phyloP scores from a whole-genome alignment of 2,329 filamentous ascomycete genomes.

The Lachnellula arida region DNA sequence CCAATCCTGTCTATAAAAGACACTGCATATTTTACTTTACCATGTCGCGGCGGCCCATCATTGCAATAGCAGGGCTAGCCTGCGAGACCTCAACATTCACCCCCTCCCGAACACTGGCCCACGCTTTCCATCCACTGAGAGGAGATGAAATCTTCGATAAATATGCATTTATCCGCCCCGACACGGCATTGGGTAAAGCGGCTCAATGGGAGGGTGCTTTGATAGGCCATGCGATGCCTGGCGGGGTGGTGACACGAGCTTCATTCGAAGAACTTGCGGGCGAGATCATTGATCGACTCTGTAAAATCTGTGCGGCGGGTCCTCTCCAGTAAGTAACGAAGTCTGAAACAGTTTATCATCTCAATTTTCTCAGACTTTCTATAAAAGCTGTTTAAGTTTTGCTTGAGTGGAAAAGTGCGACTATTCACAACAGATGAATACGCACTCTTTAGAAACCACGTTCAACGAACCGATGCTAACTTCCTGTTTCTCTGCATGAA shows the following conservation, averaged over 20 bases:
- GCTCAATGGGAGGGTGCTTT: slow-evolving; percentile 47
- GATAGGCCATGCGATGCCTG: slow-evolving; percentile 47
- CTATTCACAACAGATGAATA: too few relatives aligned
- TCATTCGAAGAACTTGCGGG: slow-evolving; percentile 42
- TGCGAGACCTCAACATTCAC: slow-evolving; percentile 52
- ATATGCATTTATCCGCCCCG: slow-evolving; percentile 42
- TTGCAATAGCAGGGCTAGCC: slow-evolving; percentile 48
- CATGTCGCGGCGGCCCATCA: slow-evolving; percentile 36
- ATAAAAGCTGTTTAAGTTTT: too few relatives aligned
- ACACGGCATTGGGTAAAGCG: slow-evolving; percentile 37
- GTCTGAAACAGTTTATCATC: background rate
- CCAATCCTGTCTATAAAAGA: too few relatives aligned
- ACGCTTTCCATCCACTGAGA: slow-evolving; percentile 46
- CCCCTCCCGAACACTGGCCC: slow-evolving; percentile 43
- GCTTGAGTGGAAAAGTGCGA: too few relatives aligned
- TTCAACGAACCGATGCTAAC: background rate
- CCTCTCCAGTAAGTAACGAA: slow-evolving; percentile 34
- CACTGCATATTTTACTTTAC: background rate
- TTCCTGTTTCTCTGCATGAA: background rate
- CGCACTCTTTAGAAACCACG: too few relatives aligned
- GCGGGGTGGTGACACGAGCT: slow-evolving; percentile 42
- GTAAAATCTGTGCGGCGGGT: slow-evolving; percentile 31
- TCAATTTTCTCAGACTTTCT: too few relatives aligned
- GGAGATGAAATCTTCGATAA: slow-evolving; percentile 40
- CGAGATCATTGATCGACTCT: slow-evolving; percentile 39